Conservation (phyloP, 306 rosid species). For the Lathyrus sativus region DNA sequence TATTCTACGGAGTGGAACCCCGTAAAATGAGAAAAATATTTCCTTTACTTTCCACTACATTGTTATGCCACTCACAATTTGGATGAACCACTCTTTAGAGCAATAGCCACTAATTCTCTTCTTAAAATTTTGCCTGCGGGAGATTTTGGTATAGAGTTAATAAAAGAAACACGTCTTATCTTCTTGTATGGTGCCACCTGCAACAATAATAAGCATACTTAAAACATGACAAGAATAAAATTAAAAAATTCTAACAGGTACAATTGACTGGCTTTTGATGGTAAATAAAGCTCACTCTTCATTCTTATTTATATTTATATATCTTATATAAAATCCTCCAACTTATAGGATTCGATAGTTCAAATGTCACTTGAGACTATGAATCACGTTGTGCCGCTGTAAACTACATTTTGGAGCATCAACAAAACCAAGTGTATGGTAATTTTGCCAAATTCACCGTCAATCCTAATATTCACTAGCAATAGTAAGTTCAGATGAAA, state of each 20-base stretch:
- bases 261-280: too few relatives aligned
- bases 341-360: neutral
- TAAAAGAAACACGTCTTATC: conserved; percentile 69
- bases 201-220: conserved; percentile 25
- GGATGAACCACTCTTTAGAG: conserved; percentile 53
- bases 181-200: conserved; percentile 97
- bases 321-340: conserved; percentile 1
- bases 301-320: neutral
- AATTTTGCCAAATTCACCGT: too few relatives aligned
- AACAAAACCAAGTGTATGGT: too few relatives aligned
- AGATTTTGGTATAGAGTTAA: conserved; percentile 72
- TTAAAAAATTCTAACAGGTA: neutral
- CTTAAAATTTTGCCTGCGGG: conserved; percentile 88
- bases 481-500: conserved; percentile 9
- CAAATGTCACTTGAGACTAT: neutral
- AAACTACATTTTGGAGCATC: too few relatives aligned
- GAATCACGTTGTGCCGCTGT: too few relatives aligned
- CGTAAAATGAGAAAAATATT: too few relatives aligned
- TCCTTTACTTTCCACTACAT: too few relatives aligned
- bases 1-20: too few relatives aligned
- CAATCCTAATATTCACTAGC: too few relatives aligned
- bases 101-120: conserved; percentile 66
- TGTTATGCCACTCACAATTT: conserved; percentile 46
- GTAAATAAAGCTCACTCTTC: neutral
- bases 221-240: conserved; percentile 9